A percentile compares a stretch with the other conserved stretches of the same genome.
These are phyloP conservation scores for Prunus kanzakura DNA, from an alignment of 306 rosid species.

Conservation along the genomic window DNA sequence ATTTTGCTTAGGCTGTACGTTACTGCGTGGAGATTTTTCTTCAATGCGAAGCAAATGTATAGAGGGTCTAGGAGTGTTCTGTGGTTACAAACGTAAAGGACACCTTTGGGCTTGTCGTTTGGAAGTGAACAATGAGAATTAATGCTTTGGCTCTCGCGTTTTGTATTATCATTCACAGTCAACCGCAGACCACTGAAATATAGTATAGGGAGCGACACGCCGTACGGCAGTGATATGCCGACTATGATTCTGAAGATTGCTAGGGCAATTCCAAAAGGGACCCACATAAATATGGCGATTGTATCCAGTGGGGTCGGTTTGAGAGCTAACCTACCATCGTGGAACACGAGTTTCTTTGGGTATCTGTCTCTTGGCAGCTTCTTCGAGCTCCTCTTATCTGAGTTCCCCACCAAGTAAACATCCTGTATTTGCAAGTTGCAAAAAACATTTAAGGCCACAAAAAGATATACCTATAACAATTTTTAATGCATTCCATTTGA, in stretches of 20 bases:
- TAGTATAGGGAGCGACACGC: slow-evolving; percentile 40
- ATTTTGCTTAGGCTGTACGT: slow-evolving; percentile 80
- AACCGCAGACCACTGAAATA: slow-evolving; percentile 38
- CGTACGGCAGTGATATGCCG: slow-evolving; percentile 39
- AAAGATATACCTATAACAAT: too few species aligned
- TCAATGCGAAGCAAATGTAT: slow-evolving; percentile 41
- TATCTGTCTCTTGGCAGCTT: slow-evolving; percentile 41
- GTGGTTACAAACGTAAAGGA: slow-evolving; percentile 80
- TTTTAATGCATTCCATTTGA: too few species aligned
- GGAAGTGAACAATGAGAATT: neutral
- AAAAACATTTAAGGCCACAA: neutral
- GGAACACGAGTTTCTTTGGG: slow-evolving; percentile 59
- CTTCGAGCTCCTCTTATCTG: slow-evolving; percentile 65
- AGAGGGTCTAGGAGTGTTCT: slow-evolving; percentile 69
- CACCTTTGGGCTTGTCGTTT: slow-evolving; percentile 9
- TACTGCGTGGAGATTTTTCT: slow-evolving; percentile 43
- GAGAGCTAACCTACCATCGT: slow-evolving; percentile 73
- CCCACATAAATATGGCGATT: slow-evolving; percentile 55
- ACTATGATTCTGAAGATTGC: slow-evolving; percentile 36
- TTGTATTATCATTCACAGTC: slow-evolving; percentile 11
- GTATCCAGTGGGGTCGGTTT: slow-evolving; percentile 43
- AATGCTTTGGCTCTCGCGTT: neutral
- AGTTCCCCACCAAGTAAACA: slow-evolving; percentile 41
- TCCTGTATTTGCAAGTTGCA: slow-evolving; percentile 40
- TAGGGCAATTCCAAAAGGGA: slow-evolving; percentile 46